Conservation (phyloP, 306 rosid species). For the Lablab purpureus region DNA sequence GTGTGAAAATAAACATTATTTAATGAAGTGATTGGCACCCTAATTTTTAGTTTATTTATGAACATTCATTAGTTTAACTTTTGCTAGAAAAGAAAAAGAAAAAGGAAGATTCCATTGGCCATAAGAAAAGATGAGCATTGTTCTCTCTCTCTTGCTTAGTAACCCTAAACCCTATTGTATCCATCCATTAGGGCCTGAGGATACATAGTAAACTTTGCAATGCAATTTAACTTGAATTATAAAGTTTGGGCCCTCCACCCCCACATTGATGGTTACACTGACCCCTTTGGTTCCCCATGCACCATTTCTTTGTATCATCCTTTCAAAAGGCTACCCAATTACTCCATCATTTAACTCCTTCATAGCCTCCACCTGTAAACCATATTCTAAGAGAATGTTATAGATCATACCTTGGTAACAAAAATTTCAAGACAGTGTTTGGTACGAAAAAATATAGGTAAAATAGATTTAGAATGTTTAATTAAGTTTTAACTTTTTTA, state of each 20-base stretch:
- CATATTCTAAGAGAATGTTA: conserved; percentile 37
- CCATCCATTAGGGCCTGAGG: conserved; percentile 6
- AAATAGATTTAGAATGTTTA: too few relatives aligned
- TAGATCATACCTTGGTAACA: neutral
- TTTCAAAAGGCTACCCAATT: conserved; percentile 53
- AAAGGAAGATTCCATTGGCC: conserved; percentile 49
- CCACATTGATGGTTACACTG: conserved; percentile 49
- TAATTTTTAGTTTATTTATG: too few relatives aligned
- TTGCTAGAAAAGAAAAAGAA: conserved; percentile 32
- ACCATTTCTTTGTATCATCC: conserved; percentile 49
- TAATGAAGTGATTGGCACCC: conserved; percentile 5
- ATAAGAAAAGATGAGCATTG: conserved; percentile 42
- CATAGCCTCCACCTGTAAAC: conserved; percentile 45
- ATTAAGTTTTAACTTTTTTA: too few relatives aligned
- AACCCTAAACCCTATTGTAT: too few relatives aligned
- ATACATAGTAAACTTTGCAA: conserved; percentile 40
- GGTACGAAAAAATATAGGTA: too few relatives aligned
- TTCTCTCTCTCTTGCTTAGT: conserved; percentile 25
- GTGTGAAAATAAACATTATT: neutral
- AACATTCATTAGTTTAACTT: conserved; percentile 36
- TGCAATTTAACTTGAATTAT: conserved; percentile 46
- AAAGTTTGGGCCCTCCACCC: conserved; percentile 59
- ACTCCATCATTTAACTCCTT: conserved; percentile 39
- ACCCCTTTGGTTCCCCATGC: conserved; percentile 59
- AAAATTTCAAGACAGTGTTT: too few relatives aligned